phyloP scores from a whole-genome alignment of 1,139 yeast species.

The Yamadazyma friedrichii region DNA sequence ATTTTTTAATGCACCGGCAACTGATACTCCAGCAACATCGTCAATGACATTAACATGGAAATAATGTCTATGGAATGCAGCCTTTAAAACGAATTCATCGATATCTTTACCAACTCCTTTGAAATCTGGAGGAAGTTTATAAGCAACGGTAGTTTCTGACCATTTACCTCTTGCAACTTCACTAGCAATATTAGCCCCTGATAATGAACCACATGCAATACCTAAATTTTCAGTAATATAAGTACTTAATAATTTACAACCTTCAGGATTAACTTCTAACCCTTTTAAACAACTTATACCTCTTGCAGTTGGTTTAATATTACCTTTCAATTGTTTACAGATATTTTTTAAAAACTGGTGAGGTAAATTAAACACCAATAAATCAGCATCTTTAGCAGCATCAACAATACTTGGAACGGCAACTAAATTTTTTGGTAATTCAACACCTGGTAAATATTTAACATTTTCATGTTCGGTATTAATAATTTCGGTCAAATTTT shows the following conservation, averaged over 20 bases:
- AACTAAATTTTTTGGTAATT: conserved; percentile 41
- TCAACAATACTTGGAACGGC: conserved; percentile 42
- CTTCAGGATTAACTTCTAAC: conserved; percentile 44
- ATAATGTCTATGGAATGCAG: conserved; percentile 47
- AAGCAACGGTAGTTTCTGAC: conserved; percentile 53
- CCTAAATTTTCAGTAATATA: conserved; percentile 46
- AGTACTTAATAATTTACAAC: conserved; percentile 45
- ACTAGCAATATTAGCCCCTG: conserved; percentile 50
- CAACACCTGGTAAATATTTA: conserved; percentile 45
- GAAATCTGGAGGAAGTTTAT: conserved; percentile 39
- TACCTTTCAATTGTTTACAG: conserved; percentile 38
- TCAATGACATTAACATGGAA: conserved; percentile 49
- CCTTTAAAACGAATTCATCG: conserved; percentile 39
- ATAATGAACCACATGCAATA: conserved; percentile 44
- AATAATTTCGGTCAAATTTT: conserved; percentile 44
- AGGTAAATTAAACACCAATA: conserved; percentile 47
- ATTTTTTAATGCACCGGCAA: conserved; percentile 52
- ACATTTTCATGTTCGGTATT: conserved; percentile 46
- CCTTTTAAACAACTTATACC: conserved; percentile 52
- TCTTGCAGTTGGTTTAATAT: conserved; percentile 37
- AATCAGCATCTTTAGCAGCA: conserved; percentile 43
- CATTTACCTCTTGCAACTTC: conserved; percentile 49
- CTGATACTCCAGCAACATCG: conserved; percentile 49
- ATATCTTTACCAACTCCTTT: conserved; percentile 43
- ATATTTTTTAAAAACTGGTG: conserved; percentile 47